Evolutionary conservation across 2,329 filamentous ascomycete genomes (phyloP).

Genomic region (Colletotrichum navitas): DNA sequence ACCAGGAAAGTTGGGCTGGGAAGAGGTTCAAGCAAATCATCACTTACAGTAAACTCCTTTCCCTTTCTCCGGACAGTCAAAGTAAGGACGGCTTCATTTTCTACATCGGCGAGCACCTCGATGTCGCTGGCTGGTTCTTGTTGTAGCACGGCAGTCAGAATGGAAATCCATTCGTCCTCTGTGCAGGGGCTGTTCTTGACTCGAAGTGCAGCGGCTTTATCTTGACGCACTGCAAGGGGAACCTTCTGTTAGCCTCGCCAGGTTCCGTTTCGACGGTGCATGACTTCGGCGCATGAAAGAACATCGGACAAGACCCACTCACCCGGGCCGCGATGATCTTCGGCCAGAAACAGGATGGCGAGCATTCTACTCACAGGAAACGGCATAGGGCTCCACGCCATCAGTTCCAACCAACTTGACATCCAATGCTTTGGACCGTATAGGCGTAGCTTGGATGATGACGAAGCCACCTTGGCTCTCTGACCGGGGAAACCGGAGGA

Average conservation of each 20-base stretch:
- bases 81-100: slow-evolving; percentile 64
- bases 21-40: slow-evolving; percentile 21
- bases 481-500: slow-evolving; percentile 71
- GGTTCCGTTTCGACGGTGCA: slow-evolving; percentile 14
- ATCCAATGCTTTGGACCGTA: slow-evolving; percentile 67
- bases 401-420: slow-evolving; percentile 78
- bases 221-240: slow-evolving; percentile 54
- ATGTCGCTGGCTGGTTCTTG: slow-evolving; percentile 65
- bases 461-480: slow-evolving; percentile 67
- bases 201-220: slow-evolving; percentile 64
- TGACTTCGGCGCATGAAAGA: slow-evolving; percentile 44
- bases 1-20: slow-evolving; percentile 33
- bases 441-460: slow-evolving; percentile 70
- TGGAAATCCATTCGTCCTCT: slow-evolving; percentile 74
- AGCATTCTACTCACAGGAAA: slow-evolving; percentile 63
- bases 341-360: slow-evolving; percentile 36
- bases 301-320: slow-evolving; percentile 33
- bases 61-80: slow-evolving; percentile 75
- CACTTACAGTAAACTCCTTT: slow-evolving; percentile 76
- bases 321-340: slow-evolving; percentile 39
- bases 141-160: slow-evolving; percentile 70
- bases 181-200: slow-evolving; percentile 66
- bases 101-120: slow-evolving; percentile 70
- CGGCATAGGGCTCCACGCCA: slow-evolving; percentile 69
- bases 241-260: slow-evolving; percentile 24